Percentiles rank a stretch among this genome's conserved stretches.
These are phyloP conservation scores for Colletotrichum simmondsii DNA, from an alignment of 2,329 filamentous ascomycete genomes.

Conservation along the genomic window DNA sequence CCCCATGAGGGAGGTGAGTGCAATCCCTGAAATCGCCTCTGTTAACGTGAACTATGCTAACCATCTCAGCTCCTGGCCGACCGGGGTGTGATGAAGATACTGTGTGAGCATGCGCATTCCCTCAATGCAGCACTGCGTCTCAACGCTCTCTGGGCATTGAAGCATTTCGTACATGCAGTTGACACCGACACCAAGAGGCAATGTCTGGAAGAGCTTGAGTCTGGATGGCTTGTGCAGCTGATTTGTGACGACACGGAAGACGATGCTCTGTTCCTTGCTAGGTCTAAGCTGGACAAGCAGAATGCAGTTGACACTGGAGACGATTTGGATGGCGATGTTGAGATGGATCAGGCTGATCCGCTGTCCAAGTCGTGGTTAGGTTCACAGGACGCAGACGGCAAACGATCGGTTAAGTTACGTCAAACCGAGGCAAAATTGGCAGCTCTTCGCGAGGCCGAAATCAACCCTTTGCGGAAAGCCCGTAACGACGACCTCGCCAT, in stretches of 20 bases:
- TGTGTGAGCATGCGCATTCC: constrained; percentile 88
- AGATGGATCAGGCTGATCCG: constrained; percentile 63
- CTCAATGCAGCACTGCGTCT: constrained; percentile 81
- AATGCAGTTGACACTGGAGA: constrained; percentile 42
- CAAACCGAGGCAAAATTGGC: constrained; percentile 62
- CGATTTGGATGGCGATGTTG: constrained; percentile 68
- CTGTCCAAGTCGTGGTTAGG: constrained; percentile 40
- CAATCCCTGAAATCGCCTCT: background rate
- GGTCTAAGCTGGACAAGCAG: constrained; percentile 43
- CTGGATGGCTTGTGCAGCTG: constrained; percentile 83
- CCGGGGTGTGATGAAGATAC: constrained; percentile 77
- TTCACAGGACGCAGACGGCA: constrained; percentile 35
- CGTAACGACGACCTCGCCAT: constrained; percentile 84
- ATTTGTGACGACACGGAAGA: constrained; percentile 74
- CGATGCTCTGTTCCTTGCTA: constrained; percentile 55
- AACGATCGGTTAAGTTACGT: constrained; percentile 54
- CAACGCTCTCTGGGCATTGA: constrained; percentile 92
- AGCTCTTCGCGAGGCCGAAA: constrained; percentile 71
- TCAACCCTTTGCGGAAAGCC: constrained; percentile 74
- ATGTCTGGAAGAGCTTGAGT: constrained; percentile 80
- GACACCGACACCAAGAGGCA: constrained; percentile 78
- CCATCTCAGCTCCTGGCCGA: constrained; percentile 73
- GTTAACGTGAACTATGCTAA: background rate
- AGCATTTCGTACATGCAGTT: constrained; percentile 84
- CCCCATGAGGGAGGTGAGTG: constrained; percentile 85